Conservation (phyloP, 768 basidiomycete species). For the Tephrocybe rancida region DNA sequence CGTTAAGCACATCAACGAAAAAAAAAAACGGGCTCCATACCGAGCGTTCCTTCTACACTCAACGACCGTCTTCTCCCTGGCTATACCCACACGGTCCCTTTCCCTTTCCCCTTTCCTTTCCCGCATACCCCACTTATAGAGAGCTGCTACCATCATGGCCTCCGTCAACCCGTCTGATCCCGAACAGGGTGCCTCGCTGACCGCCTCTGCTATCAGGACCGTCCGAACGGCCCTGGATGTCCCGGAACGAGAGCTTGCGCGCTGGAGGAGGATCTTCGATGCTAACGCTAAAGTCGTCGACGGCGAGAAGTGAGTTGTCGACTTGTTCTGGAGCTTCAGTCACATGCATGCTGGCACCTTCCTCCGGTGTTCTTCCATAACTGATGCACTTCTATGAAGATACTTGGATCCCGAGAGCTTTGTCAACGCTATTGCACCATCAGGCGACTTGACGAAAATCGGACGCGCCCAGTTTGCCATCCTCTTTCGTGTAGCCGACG, state of each 20-base stretch:
- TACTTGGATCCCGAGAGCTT: slow-evolving; percentile 88
- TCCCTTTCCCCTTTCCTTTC: too few species aligned
- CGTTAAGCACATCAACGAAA: slow-evolving; percentile 35
- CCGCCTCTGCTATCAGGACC: slow-evolving; percentile 58
- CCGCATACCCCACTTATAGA: slow-evolving; percentile 37
- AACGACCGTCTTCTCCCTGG: slow-evolving; percentile 1
- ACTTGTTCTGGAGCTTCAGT: slow-evolving; percentile 3
- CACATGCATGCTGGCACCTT: slow-evolving; percentile 12
- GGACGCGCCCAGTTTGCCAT: slow-evolving; percentile 87
- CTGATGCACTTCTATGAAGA: slow-evolving; percentile 42
- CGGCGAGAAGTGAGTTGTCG: slow-evolving; percentile 75
- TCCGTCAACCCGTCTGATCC: slow-evolving; percentile 58
- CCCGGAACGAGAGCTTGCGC: slow-evolving; percentile 82
- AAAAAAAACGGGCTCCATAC: slow-evolving; percentile 21
- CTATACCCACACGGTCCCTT: slow-evolving; percentile 26
- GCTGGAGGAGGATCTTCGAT: slow-evolving; percentile 91
- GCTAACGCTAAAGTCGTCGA: slow-evolving; percentile 74
- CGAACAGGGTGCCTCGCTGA: slow-evolving; percentile 43
- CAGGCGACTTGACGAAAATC: slow-evolving; percentile 83
- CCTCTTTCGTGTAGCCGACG: slow-evolving; percentile 88
- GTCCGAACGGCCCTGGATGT: slow-evolving; percentile 70
- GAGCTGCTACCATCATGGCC: slow-evolving; percentile 31
- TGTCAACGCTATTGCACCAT: slow-evolving; percentile 93
- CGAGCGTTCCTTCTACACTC: slow-evolving; percentile 3
- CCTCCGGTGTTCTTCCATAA: slow-evolving; percentile 8